Evolutionary conservation across 331 rosid genomes (phyloP).

Genomic region (Cydonia oblonga): DNA sequence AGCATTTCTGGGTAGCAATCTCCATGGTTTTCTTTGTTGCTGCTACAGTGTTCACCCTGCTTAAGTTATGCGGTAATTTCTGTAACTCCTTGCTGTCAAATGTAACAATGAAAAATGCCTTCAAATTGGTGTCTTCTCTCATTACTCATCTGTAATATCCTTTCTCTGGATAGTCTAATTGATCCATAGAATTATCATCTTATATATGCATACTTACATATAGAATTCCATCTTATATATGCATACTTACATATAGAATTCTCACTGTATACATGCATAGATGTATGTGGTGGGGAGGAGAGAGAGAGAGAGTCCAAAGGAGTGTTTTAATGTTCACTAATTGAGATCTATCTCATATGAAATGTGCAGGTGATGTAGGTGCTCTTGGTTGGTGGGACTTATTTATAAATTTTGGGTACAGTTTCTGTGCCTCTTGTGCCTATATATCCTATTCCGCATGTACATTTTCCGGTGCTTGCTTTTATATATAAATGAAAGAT

Average conservation of each 20-base stretch:
- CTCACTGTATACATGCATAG: background rate
- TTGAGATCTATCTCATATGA: background rate
- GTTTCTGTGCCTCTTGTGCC: conserved; percentile 11
- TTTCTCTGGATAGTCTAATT: background rate
- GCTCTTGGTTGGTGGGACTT: conserved; percentile 20
- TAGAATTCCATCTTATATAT: background rate
- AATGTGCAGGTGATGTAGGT: conserved; percentile 62
- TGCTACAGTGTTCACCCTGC: conserved; percentile 80
- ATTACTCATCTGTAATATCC: background rate
- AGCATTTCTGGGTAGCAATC: conserved; percentile 99
- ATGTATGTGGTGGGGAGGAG: background rate
- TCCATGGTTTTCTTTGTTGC: conserved; percentile 96
- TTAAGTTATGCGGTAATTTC: conserved; percentile 70
- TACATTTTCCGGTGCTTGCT: conserved; percentile 2
- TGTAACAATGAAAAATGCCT: background rate
- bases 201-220: background rate
- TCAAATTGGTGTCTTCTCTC: background rate
- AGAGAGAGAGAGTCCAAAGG: background rate
- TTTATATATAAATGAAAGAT: conserved; percentile 10
- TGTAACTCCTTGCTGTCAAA: conserved; percentile 2
- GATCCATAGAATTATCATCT: background rate
- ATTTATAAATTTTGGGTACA: conserved; percentile 84
- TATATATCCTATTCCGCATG: conserved; percentile 1
- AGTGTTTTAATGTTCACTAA: background rate
- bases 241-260: background rate